These are phyloP conservation scores for Peniophora sp. DNA, from an alignment of 1,284 basidiomycete species.

Conservation along the genomic window DNA sequence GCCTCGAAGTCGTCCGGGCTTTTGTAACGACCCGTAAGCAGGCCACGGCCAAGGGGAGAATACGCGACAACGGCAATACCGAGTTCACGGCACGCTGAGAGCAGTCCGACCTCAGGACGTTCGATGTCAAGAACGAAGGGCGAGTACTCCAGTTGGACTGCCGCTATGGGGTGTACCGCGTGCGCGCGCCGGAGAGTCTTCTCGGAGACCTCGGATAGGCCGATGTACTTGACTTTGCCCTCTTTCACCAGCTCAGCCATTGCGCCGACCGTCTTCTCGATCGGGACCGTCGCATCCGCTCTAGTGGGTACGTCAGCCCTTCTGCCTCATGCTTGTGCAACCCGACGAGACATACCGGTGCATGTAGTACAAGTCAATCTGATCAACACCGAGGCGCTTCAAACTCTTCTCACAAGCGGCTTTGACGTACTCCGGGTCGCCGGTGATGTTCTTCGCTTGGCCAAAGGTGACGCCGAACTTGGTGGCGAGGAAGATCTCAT, in stretches of 20 bases:
- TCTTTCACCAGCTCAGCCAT: conserved; percentile 27
- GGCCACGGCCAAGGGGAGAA: conserved; percentile 52
- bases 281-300: conserved; percentile 20
- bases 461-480: conserved; percentile 27
- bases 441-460: conserved; percentile 8
- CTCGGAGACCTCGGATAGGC: conserved; percentile 35
- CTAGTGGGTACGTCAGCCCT: conserved; percentile 1
- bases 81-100: conserved; percentile 43
- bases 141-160: conserved; percentile 36
- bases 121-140: conserved; percentile 39
- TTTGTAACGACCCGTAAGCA: conserved; percentile 50
- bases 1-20: conserved; percentile 42
- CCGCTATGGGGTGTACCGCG: conserved; percentile 28
- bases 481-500: conserved; percentile 38
- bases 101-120: conserved; percentile 34
- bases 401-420: conserved; percentile 24
- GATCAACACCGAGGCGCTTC: conserved; percentile 25
- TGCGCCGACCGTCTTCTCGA: conserved; percentile 22
- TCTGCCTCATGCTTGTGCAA: too few relatives aligned
- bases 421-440: conserved; percentile 21
- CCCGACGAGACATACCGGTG: conserved; percentile 17
- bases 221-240: conserved; percentile 34
- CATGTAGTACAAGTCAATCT: conserved; percentile 31
- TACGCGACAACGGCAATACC: conserved; percentile 52
- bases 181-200: conserved; percentile 35